Evolutionary conservation across 306 rosid species (phyloP).

Genomic region (Dryas drummondii): DNA sequence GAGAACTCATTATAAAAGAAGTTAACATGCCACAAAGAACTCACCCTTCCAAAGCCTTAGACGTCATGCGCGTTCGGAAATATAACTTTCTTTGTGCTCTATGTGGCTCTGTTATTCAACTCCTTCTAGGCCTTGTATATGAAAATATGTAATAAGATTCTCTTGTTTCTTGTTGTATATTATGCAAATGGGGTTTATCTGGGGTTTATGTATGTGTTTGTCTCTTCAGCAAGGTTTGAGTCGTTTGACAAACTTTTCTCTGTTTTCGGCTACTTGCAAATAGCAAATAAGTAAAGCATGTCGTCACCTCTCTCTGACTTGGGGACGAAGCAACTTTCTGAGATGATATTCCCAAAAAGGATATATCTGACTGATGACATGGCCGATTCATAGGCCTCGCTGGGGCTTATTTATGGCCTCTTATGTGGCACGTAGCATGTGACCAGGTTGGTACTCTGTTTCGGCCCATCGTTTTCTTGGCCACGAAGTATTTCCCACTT

Average conservation of each 20-base stretch:
- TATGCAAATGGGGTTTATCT: not conserved
- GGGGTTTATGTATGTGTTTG: not conserved
- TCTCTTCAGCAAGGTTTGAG: not conserved
- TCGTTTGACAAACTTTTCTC: not conserved
- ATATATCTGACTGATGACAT: not conserved
- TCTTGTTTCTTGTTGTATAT: too few relatives aligned
- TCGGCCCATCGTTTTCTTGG: not conserved
- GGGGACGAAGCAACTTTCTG: not conserved
- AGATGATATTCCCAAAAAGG: not conserved
- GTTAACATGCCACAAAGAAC: constrained; percentile 8
- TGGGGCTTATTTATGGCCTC: not conserved
- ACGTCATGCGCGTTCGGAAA: constrained; percentile 27
- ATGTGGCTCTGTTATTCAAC: not conserved
- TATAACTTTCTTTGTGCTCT: not conserved
- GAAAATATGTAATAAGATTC: too few relatives aligned
- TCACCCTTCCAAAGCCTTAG: constrained; percentile 36
- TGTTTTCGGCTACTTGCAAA: not conserved
- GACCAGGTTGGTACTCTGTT: not conserved
- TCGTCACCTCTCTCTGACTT: not conserved
- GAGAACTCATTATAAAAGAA: not conserved
- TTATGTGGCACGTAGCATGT: not conserved
- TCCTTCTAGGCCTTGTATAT: not conserved
- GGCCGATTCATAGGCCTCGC: not conserved
- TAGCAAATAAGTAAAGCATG: not conserved
- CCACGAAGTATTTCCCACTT: not conserved